Conservation (phyloP, 73 alveolate species). For the Breviolum minutum region DNA sequence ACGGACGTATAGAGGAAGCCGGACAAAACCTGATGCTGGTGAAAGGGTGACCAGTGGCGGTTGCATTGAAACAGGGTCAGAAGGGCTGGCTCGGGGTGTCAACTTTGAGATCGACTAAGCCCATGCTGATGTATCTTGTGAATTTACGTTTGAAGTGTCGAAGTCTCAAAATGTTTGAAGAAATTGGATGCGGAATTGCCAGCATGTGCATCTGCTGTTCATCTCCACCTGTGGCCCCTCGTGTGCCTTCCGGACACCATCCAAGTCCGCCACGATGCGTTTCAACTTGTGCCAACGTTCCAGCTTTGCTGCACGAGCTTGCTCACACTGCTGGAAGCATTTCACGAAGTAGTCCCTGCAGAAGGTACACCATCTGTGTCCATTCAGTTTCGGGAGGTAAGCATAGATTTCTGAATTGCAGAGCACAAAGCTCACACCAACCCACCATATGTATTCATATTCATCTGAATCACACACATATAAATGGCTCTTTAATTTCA, state of each 20-base stretch:
- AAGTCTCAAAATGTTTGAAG: not conserved
- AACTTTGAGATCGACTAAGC: no score
- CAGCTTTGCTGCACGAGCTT: constrained; percentile 59
- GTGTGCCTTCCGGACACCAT: constrained; percentile 74
- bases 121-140: no score
- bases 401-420: not conserved
- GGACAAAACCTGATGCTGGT: constrained; percentile 45
- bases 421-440: not conserved
- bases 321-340: constrained; percentile 65
- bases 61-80: no score
- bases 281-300: constrained; percentile 93
- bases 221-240: not conserved
- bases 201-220: not conserved
- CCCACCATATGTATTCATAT: not conserved
- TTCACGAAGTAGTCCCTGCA: constrained; percentile 91
- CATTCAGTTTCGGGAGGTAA: not conserved
- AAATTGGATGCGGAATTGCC: not conserved
- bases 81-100: no score
- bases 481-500: no score
- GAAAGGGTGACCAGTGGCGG: no score
- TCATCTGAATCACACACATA: no score
- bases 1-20: constrained; percentile 76
- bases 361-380: not conserved
- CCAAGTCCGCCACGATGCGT: constrained; percentile 78
- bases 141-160: no score